These are phyloP conservation scores for Rubroboletus pulcherrimus DNA, from an alignment of 768 basidiomycete species.

Conservation along the genomic window DNA sequence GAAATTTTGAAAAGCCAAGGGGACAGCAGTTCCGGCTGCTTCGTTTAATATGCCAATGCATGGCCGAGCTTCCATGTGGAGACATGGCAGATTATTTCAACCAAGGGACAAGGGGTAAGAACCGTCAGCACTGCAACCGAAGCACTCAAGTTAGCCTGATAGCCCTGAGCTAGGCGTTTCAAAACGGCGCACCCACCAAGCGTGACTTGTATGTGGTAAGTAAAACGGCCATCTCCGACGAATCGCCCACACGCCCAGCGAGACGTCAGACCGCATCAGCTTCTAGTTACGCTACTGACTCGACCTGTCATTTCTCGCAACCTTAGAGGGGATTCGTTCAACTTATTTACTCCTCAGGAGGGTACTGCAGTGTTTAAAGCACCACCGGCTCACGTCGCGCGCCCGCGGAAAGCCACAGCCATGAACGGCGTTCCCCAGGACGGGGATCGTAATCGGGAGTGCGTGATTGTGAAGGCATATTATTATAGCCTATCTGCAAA, in stretches of 20 bases:
- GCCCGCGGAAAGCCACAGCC: neutral
- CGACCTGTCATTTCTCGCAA: neutral
- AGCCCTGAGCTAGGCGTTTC: neutral
- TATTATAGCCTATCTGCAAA: too few species aligned
- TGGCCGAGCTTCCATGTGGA: neutral
- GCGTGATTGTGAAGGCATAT: too few species aligned
- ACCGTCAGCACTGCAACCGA: neutral
- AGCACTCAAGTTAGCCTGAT: too few species aligned
- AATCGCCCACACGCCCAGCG: too few species aligned
- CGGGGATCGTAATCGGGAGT: too few species aligned
- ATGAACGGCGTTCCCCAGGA: neutral
- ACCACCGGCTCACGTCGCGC: neutral
- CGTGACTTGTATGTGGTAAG: too few species aligned
- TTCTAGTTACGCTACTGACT: neutral
- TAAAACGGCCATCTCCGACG: too few species aligned
- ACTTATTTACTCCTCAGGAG: neutral
- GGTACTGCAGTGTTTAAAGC: neutral
- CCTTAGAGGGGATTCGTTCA: neutral
- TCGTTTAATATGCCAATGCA: neutral
- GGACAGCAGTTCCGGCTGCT: too few species aligned
- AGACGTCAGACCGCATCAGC: neutral
- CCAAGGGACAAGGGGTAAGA: neutral
- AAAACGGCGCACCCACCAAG: neutral
- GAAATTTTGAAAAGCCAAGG: neutral
- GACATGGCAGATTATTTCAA: neutral